Evolutionary conservation across 495 filamentous ascomycete species (phyloP), one percentile per base, ranked within the genome.

Genomic region (Achaetomiella virescens): DNA sequence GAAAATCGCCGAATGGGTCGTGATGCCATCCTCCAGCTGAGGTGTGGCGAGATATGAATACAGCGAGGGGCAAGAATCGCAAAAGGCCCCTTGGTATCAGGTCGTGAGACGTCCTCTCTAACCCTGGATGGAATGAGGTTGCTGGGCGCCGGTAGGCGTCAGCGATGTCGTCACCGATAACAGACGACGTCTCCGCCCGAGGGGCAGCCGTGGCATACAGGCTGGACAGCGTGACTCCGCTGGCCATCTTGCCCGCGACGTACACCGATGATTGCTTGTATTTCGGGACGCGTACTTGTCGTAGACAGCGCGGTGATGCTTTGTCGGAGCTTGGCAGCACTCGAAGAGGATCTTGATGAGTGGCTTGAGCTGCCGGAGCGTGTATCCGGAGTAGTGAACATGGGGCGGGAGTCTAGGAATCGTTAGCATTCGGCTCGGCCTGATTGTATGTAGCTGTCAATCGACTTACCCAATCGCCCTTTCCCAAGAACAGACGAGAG

Each of bases 371-470:
- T 98, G 95, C 10, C 78, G 71, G 59, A 86, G 88, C 18, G 91
- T 96, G 72, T 98, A 97, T 33, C 88, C 88, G 25, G 91, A 91
- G 70, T 95, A 97, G 73, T 90, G 85, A 15, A 90, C 84, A 63
- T 98, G 93, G 33, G n/a, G 86, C 82, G 31, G 79, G 78, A 56
- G 87, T 86, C 90, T 95, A 49, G 17, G 21, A n/a, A 38, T 37
- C 20, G 60, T 59, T 59, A 81, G 73, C 47, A 42, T 37, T 12
- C n/a, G 22, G 7, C 25, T 1, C 24, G 7, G 18, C 14, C 0
- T 12, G 27, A 20, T 24, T 52, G 58, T 17, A 24, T 31, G 45
- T 22, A 48, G 11, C 12, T 18, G 55, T 29, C n/a, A n/a, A 48
- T 15, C 9, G 50, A 63, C 88, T 70, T 84, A 96, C 91, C 93